Base-by-base conservation (phyloP, 2,329 filamentous ascomycete species). In the Trichoderma koningiopsis region DNA sequence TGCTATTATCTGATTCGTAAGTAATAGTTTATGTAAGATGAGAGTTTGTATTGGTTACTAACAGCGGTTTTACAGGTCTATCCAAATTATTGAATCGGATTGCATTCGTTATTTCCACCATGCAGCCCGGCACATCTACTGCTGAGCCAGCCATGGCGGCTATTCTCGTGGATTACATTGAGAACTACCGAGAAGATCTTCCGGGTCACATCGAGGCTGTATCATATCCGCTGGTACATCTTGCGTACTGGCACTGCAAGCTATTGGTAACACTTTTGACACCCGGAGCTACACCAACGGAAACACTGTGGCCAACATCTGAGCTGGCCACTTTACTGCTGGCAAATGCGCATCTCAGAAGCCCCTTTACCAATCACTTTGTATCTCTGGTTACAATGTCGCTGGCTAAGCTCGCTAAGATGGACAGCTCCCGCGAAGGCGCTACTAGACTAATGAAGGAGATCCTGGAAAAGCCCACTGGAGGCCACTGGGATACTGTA, bases 201-300 rank as follows among this genome's bases (percentile, higher is more conserved):
- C 88, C 90, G 4, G 79, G 82, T 14, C 83, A 84, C 55, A 81
- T 89, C 31, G 87, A 87, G 27, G 83, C 84, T 4, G 75, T 79
- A 0, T 79, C 82, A 3, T 82, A 85, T 60, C 87, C 87, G 4
- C 76, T 90, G 37, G 82, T 92, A 2, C 87, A 91, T 73, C 82
- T 93, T 29, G 86, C 86, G 22, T 92, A 91, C 78, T 92, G 91
- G 86, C 89, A 92, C 76, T 85, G 87, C 72, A 87, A 89, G 71
- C 83, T 92, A 10, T 81, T 93, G 22, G 83, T 88, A 11, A 87
- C 89, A 63, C 83, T 92, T 2, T 81, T 89, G 66, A 86, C 85
- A 47, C 84, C 87, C 1, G 83, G 83, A 13, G 82, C 85, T 0
- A 85, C 86, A 52, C 83, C 87, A 0, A 79, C 83, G 2, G 86